These are phyloP conservation scores for Herpomyces periplanetae DNA, from an alignment of 2,329 filamentous ascomycete genomes.

Conservation along the genomic window DNA sequence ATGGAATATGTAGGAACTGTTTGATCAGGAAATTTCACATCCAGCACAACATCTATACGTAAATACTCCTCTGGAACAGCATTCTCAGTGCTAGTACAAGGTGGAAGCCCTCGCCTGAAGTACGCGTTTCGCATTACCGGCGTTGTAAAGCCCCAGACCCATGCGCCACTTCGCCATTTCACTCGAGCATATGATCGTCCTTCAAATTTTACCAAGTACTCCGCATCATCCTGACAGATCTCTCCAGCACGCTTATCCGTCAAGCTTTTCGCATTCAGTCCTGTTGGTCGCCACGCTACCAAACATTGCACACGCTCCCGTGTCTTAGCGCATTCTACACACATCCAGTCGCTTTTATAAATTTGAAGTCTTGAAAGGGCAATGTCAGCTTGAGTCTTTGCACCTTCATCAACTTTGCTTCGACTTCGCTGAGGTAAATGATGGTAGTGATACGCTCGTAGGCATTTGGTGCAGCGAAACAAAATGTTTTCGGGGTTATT, in stretches of 20 bases:
- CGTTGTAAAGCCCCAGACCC: conserved; percentile 34
- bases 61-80: conserved; percentile 63
- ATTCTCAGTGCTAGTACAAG: conserved; percentile 28
- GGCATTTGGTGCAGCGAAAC: conserved; percentile 43
- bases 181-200: conserved; percentile 39
- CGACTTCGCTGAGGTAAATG: conserved; percentile 20
- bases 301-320: conserved; percentile 29
- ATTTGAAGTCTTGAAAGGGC: conserved; percentile 23
- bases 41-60: conserved; percentile 53
- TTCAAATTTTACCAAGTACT: conserved; percentile 74
- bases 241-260: conserved; percentile 14
- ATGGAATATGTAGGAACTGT: conserved; percentile 19
- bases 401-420: conserved; percentile 6
- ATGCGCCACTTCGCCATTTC: conserved; percentile 52
- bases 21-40: conserved; percentile 25
- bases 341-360: conserved; percentile 36
- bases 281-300: conserved; percentile 46
- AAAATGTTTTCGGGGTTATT: conserved; percentile 38
- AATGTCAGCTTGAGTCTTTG: conserved; percentile 11
- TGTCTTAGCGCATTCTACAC: conserved; percentile 28
- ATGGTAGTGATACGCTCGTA: conserved; percentile 39
- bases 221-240: conserved; percentile 34
- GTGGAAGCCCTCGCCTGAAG: conserved; percentile 19
- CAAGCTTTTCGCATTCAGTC: conserved; percentile 16
- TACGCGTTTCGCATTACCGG: conserved; percentile 30